Conservation (phyloP, 768 basidiomycete genomes). For the Pleurotus cornucopiae region DNA sequence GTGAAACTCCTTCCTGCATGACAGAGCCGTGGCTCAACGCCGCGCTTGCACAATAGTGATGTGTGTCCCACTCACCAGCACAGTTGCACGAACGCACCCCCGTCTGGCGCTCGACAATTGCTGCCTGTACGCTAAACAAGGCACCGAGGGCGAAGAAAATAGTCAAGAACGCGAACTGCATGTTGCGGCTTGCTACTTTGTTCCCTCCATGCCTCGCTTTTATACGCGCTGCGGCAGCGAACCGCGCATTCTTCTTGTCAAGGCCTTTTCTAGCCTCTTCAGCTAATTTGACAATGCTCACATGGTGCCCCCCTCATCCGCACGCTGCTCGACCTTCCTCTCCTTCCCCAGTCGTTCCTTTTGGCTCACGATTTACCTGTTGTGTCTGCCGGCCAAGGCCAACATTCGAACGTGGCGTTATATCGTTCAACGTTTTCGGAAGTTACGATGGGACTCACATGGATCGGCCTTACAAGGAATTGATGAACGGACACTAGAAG, state of each 20-base stretch:
- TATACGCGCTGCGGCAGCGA: no score
- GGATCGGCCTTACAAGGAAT: background rate
- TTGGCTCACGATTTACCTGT: no score
- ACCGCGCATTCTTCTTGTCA: no score
- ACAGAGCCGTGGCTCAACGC: background rate
- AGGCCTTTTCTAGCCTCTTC: no score
- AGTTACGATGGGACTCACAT: background rate
- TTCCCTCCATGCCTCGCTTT: no score
- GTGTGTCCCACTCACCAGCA: slow-evolving; percentile 13
- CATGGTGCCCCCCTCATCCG: no score
- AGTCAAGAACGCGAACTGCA: background rate
- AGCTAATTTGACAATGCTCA: no score
- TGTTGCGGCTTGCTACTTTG: background rate
- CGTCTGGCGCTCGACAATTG: slow-evolving; percentile 15
- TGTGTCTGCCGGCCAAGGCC: no score
- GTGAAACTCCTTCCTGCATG: slow-evolving; percentile 12
- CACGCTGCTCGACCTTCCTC: no score
- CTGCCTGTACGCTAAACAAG: slow-evolving; percentile 13
- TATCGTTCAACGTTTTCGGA: background rate
- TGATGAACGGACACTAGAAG: background rate
- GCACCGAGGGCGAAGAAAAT: slow-evolving; percentile 2
- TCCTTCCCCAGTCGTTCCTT: no score
- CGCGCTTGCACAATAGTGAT: background rate
- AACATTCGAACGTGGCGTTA: background rate
- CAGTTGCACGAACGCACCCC: slow-evolving; percentile 17